Conservation (phyloP, 2,329 filamentous ascomycete species). For the Colletotrichum filicis region DNA sequence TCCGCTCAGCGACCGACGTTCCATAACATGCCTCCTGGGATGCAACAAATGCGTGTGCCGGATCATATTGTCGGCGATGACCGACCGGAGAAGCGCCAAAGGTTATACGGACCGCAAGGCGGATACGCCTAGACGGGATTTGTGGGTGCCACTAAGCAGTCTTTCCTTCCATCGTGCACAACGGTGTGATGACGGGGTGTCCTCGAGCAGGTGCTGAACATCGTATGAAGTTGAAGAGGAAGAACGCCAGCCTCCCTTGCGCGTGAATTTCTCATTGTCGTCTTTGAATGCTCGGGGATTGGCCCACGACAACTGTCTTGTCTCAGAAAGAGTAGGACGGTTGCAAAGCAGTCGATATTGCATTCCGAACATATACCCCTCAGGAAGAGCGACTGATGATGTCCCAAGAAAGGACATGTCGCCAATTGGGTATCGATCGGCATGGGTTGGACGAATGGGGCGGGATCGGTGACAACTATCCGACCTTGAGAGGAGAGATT, state of each 20-base stretch:
- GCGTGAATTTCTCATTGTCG: neutral
- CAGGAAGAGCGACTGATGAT: slow-evolving; percentile 26
- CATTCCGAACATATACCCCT: neutral
- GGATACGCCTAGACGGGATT: slow-evolving; percentile 49
- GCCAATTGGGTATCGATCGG: neutral
- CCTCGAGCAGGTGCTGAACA: neutral
- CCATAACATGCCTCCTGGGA: slow-evolving; percentile 51
- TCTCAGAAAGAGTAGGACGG: neutral
- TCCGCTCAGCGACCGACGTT: slow-evolving; percentile 43
- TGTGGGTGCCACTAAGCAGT: too few relatives aligned
- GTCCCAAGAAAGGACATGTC: slow-evolving; percentile 28
- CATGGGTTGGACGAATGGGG: slow-evolving; percentile 13
- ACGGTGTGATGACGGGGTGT: neutral
- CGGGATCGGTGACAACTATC: neutral
- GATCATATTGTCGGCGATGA: slow-evolving; percentile 50
- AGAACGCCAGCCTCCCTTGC: neutral
- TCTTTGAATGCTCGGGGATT: neutral
- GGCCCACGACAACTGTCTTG: neutral
- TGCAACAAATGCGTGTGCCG: slow-evolving; percentile 44
- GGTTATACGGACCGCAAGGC: slow-evolving; percentile 56
- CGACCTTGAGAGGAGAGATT: neutral
- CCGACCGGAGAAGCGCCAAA: slow-evolving; percentile 63
- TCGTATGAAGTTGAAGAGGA: neutral
- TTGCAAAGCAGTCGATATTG: neutral
- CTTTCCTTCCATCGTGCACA: neutral